Conservation (phyloP, 1,284 basidiomycete species). For the Xerocomus minutiporus region DNA sequence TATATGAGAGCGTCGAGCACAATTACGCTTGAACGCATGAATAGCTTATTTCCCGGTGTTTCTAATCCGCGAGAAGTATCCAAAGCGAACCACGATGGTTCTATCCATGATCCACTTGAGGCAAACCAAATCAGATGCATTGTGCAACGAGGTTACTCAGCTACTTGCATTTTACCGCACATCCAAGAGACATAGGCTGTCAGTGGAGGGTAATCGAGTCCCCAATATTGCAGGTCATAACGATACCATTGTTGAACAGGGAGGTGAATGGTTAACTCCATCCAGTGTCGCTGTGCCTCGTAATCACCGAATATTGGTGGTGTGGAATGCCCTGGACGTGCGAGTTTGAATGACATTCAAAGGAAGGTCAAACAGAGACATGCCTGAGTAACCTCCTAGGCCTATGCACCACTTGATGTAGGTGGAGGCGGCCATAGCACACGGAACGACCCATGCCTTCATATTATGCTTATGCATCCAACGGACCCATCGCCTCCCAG, state of each 20-base stretch:
- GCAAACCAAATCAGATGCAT: slow-evolving; percentile 3
- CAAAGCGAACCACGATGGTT: slow-evolving; percentile 72
- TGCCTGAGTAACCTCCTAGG: slow-evolving; percentile 80
- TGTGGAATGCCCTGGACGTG: slow-evolving; percentile 51
- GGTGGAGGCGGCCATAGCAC: slow-evolving; percentile 46
- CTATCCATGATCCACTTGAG: slow-evolving; percentile 60
- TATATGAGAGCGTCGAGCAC: slow-evolving; percentile 70
- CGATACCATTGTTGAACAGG: slow-evolving; percentile 78
- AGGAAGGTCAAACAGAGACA: slow-evolving; percentile 24
- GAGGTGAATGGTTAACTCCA: slow-evolving; percentile 80
- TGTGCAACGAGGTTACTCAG: not conserved
- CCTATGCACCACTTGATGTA: slow-evolving; percentile 67
- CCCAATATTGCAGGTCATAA: slow-evolving; percentile 88
- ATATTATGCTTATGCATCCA: slow-evolving; percentile 74
- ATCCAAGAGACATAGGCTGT: slow-evolving; percentile 86
- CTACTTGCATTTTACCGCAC: slow-evolving; percentile 62
- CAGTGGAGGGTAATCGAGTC: slow-evolving; percentile 87
- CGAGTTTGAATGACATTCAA: slow-evolving; percentile 3
- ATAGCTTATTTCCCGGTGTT: slow-evolving; percentile 60
- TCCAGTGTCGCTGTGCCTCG: slow-evolving; percentile 93
- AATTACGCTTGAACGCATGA: slow-evolving; percentile 79
- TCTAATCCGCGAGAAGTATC: slow-evolving; percentile 77
- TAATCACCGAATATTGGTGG: slow-evolving; percentile 90
- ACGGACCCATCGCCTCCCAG: slow-evolving; percentile 60
- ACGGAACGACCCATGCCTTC: slow-evolving; percentile 54